Evolutionary conservation across 2,329 filamentous ascomycete species (phyloP).

Genomic region (Bipolaris oryzae): DNA sequence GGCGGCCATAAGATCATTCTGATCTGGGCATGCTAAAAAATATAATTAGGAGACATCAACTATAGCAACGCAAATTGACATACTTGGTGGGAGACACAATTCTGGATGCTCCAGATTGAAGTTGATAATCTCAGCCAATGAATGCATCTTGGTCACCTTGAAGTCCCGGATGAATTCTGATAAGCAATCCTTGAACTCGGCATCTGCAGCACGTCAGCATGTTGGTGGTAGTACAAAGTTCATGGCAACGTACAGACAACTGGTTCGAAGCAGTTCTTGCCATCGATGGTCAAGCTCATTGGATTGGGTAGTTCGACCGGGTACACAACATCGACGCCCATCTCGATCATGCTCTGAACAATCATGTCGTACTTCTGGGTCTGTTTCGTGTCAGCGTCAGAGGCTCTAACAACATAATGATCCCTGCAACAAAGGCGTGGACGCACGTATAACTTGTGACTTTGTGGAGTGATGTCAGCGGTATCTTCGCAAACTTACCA

Average conservation of each 20-base stretch:
- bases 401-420: constrained; percentile 1
- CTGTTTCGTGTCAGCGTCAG: constrained; percentile 27
- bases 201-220: constrained; percentile 29
- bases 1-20: constrained; percentile 46
- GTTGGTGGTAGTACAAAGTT: too few species aligned
- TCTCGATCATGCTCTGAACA: constrained; percentile 44
- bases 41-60: constrained; percentile 1
- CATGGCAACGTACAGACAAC: constrained; percentile 41
- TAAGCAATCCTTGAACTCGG: constrained; percentile 45
- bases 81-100: constrained; percentile 41
- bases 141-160: constrained; percentile 45
- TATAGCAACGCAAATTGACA: not conserved
- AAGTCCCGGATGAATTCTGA: constrained; percentile 45
- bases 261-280: constrained; percentile 45
- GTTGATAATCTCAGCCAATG: constrained; percentile 47
- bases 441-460: not conserved
- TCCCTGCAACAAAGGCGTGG: constrained; percentile 1
- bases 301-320: constrained; percentile 43
- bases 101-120: constrained; percentile 48
- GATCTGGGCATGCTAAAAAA: constrained; percentile 36
- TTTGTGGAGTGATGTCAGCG: constrained; percentile 3
- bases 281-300: constrained; percentile 37
- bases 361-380: constrained; percentile 46
- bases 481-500: constrained; percentile 32
- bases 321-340: constrained; percentile 45